phyloP scores from a whole-genome alignment of 2,329 filamentous ascomycete species.

The Botrytis fragariae region DNA sequence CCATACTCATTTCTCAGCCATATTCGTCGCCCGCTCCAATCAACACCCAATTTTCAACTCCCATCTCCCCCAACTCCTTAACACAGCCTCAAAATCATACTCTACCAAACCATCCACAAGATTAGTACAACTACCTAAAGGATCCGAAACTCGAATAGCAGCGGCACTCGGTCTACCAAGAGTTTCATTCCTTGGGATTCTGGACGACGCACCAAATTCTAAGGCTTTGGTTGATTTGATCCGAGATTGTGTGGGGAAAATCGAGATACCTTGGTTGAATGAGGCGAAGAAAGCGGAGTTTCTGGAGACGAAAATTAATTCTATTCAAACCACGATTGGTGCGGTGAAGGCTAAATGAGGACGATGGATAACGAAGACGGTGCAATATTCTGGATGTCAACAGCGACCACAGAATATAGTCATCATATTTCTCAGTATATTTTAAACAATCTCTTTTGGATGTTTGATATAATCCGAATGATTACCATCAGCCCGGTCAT shows the following conservation, averaged over 20 bases:
- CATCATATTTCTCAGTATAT: background rate
- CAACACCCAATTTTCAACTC: slow-evolving; percentile 57
- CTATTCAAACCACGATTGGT: slow-evolving; percentile 40
- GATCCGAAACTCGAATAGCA: slow-evolving; percentile 57
- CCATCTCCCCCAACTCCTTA: slow-evolving; percentile 57
- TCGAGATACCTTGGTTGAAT: slow-evolving; percentile 57
- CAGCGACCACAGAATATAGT: background rate
- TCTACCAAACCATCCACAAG: slow-evolving; percentile 46
- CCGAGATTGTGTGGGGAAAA: slow-evolving; percentile 48
- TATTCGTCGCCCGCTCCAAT: slow-evolving; percentile 59
- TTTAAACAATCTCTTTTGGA: background rate
- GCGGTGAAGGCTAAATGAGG: background rate
- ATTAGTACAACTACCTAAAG: slow-evolving; percentile 61
- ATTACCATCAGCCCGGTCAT: background rate
- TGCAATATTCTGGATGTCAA: background rate
- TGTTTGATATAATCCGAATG: background rate
- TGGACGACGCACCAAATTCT: slow-evolving; percentile 54
- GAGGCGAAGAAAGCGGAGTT: slow-evolving; percentile 44
- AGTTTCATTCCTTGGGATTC: slow-evolving; percentile 62
- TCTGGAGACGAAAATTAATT: slow-evolving; percentile 48
- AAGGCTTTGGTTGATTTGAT: slow-evolving; percentile 57
- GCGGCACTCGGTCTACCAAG: slow-evolving; percentile 58
- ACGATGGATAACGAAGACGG: no score
- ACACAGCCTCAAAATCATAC: slow-evolving; percentile 47
- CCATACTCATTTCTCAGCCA: slow-evolving; percentile 40